A percentile compares a stretch with the other conserved stretches of the same genome.
Conservation (phyloP, 164 flowering plant genomes). For the Nelumbo lutea region DNA sequence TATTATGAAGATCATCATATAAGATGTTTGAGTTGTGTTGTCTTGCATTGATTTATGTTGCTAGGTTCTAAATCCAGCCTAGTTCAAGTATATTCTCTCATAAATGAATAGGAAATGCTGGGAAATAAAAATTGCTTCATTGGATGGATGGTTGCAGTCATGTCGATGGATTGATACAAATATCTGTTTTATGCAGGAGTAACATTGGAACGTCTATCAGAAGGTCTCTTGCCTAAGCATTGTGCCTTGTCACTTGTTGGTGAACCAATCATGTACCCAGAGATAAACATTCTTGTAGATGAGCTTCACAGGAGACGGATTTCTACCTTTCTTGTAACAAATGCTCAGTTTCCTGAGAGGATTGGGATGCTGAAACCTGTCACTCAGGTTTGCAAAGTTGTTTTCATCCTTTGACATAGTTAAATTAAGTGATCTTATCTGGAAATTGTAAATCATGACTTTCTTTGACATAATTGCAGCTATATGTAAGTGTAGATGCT, state of each 20-base stretch:
- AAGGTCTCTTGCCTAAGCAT: conserved; percentile 91
- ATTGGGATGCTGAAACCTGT: conserved; percentile 67
- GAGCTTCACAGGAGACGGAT: conserved; percentile 83
- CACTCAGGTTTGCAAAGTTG: conserved; percentile 63
- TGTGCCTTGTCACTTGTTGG: conserved; percentile 99
- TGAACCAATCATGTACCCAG: conserved; percentile 99
- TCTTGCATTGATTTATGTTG: no score
- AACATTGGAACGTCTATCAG: conserved; percentile 57
- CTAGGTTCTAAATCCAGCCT: no score
- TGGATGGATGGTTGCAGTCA: not conserved
- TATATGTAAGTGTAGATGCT: conserved; percentile 98
- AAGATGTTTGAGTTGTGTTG: no score
- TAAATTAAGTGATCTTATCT: no score
- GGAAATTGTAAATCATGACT: no score
- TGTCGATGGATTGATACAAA: not conserved
- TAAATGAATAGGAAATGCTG: no score
- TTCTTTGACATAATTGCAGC: conserved; percentile 40
- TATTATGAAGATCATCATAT: no score
- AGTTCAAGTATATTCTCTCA: no score
- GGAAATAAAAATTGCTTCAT: not conserved
- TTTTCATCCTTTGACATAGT: not conserved
- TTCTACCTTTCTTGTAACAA: conserved; percentile 95
- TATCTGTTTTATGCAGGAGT: conserved; percentile 51
- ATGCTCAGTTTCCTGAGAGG: conserved; percentile 97
- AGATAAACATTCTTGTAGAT: conserved; percentile 83